These are phyloP conservation scores for Stenocarpella maydis DNA, from an alignment of 2,329 filamentous ascomycete genomes.

Conservation along the genomic window DNA sequence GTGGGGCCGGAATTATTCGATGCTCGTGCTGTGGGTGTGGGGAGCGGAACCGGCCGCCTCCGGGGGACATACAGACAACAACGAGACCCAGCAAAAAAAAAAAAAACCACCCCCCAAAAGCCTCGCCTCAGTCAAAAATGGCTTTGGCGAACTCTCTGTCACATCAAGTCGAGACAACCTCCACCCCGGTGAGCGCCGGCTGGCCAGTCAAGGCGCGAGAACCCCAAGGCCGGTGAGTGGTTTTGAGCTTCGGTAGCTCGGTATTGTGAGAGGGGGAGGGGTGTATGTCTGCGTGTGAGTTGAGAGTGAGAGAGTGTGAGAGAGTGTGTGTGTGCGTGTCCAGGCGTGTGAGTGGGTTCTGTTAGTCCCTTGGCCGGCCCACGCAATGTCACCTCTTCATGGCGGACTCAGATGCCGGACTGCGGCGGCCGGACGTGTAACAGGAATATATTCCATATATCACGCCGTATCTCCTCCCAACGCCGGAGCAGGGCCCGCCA, in stretches of 20 bases:
- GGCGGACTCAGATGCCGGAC: neutral
- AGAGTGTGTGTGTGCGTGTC: too few species aligned
- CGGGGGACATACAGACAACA: slow-evolving; percentile 21
- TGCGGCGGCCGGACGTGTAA: neutral
- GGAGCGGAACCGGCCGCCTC: slow-evolving; percentile 28
- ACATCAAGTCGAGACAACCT: slow-evolving; percentile 18
- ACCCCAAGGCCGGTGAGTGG: neutral
- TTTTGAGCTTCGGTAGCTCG: slow-evolving; percentile 4
- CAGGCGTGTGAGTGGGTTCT: too few species aligned
- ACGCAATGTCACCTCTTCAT: neutral
- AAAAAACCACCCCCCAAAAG: too few species aligned
- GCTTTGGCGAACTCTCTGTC: slow-evolving; percentile 7
- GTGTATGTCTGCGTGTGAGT: neutral
- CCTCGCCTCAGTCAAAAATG: slow-evolving; percentile 24
- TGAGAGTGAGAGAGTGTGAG: too few species aligned
- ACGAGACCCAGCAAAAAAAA: too few species aligned
- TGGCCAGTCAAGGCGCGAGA: neutral
- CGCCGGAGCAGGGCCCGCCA: neutral
- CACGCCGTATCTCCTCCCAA: neutral
- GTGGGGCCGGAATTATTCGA: neutral
- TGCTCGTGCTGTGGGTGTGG: neutral
- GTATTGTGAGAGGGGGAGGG: neutral
- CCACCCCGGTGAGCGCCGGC: slow-evolving; percentile 22
- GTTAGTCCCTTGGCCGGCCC: neutral
- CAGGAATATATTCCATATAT: slow-evolving; percentile 26